phyloP scores from a whole-genome alignment of 2,329 filamentous ascomycete species.

The Didymella pinodella region DNA sequence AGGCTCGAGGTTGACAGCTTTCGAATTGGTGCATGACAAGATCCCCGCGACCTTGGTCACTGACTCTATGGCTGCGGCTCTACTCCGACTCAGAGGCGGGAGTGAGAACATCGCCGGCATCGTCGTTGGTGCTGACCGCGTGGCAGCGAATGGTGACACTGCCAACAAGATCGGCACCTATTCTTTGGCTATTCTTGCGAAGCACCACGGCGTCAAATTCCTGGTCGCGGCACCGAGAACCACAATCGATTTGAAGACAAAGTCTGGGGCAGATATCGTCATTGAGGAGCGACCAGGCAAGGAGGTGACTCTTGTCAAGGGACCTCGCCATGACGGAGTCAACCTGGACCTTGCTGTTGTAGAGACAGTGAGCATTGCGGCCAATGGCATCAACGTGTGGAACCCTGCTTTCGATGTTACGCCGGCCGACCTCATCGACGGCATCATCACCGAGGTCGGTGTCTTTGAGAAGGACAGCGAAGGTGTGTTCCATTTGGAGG shows the following conservation, averaged over 20 bases:
- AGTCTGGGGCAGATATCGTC: slow-evolving; percentile 78
- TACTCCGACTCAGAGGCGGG: slow-evolving; percentile 71
- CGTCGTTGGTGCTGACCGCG: slow-evolving; percentile 92
- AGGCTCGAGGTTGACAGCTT: slow-evolving; percentile 91
- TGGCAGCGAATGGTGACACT: slow-evolving; percentile 95
- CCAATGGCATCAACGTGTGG: slow-evolving; percentile 82
- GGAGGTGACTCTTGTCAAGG: slow-evolving; percentile 86
- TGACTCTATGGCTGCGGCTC: slow-evolving; percentile 93
- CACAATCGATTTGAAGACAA: slow-evolving; percentile 86
- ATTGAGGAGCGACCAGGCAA: slow-evolving; percentile 86
- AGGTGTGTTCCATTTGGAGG: slow-evolving; percentile 70
- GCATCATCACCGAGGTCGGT: slow-evolving; percentile 90
- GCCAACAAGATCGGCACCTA: slow-evolving; percentile 99
- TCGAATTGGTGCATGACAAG: slow-evolving; percentile 91
- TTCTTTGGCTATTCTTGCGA: slow-evolving; percentile 86
- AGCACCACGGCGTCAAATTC: slow-evolving; percentile 89
- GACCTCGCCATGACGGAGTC: slow-evolving; percentile 72
- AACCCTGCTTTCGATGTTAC: slow-evolving; percentile 98
- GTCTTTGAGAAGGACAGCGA: slow-evolving; percentile 78
- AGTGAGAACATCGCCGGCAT: slow-evolving; percentile 79
- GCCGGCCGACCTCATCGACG: slow-evolving; percentile 86
- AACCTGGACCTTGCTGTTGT: slow-evolving; percentile 68
- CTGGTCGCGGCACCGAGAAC: slow-evolving; percentile 94
- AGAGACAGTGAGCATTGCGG: slow-evolving; percentile 80
- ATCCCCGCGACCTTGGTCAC: slow-evolving; percentile 93